Conservation (phyloP, 169 alveolate genomes). For the Pseudocohnilembus persalinus region DNA sequence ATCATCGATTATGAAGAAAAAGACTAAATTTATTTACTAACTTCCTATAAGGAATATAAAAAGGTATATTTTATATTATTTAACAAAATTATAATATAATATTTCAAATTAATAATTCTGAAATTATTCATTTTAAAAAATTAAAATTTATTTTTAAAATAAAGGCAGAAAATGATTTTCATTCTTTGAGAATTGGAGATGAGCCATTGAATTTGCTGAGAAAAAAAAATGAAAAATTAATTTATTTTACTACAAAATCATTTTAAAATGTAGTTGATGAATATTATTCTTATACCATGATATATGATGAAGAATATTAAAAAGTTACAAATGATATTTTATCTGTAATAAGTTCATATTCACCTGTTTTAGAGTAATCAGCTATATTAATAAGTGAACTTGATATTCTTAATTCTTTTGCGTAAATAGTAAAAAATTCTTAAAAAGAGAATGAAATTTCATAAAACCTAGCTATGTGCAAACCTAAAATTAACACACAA, state of each 20-base stretch:
- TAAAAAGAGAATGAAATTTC: no score
- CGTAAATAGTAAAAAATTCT: constrained; percentile 91
- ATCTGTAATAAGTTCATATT: constrained; percentile 94
- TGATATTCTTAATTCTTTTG: constrained; percentile 94
- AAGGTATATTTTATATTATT: no score
- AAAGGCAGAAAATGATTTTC: background rate
- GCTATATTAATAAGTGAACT: constrained; percentile 87
- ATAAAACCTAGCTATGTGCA: constrained; percentile 76
- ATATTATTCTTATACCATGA: constrained; percentile 51
- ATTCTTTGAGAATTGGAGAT: background rate
- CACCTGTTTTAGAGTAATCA: constrained; percentile 91
- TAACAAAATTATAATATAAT: no score
- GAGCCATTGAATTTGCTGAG: background rate
- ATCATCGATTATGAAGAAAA: background rate
- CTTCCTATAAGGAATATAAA: background rate
- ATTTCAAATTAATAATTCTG: no score
- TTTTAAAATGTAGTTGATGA: constrained; percentile 52
- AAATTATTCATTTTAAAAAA: no score
- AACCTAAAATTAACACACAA: constrained; percentile 85
- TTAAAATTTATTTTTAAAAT: no score
- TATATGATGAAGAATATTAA: constrained; percentile 80
- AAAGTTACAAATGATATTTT: constrained; percentile 88
- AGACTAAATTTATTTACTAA: no score
- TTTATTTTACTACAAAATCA: constrained; percentile 37
- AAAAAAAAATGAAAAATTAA: no score